phyloP scores from a whole-genome alignment of 192 early-diverging fungal species.

The Gonapodya prolifera region DNA sequence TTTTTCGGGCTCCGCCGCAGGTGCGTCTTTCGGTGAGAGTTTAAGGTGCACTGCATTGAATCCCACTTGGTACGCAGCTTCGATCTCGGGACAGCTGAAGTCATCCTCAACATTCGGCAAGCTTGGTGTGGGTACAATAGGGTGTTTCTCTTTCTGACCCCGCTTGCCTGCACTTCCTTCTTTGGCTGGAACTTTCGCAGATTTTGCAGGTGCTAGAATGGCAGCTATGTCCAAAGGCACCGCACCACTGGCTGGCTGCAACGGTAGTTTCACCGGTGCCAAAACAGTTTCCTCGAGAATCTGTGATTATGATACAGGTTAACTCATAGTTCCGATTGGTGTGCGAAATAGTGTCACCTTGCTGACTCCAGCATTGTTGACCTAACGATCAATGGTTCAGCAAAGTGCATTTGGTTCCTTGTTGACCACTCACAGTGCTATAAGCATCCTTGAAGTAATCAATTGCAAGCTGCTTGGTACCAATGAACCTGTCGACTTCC shows the following conservation, averaged over 20 bases:
- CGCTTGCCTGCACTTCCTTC: background rate
- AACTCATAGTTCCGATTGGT: background rate
- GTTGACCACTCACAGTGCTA: conserved; percentile 13
- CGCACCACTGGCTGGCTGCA: conserved; percentile 12
- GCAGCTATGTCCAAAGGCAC: conserved; percentile 20
- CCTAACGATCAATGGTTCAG: background rate
- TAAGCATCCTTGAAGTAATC: conserved; percentile 40
- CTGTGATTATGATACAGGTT: background rate
- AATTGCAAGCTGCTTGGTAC: conserved; percentile 27
- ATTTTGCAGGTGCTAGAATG: background rate
- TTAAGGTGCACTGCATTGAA: conserved; percentile 9
- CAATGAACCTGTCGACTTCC: conserved; percentile 34
- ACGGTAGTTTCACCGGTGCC: conserved; percentile 19
- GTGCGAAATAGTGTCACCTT: background rate
- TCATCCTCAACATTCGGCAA: conserved; percentile 10
- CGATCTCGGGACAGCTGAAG: conserved; percentile 26
- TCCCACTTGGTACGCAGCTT: conserved; percentile 19
- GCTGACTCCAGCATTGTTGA: background rate
- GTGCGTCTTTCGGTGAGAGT: conserved; percentile 20
- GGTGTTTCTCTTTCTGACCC: background rate
- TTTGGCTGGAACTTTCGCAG: background rate
- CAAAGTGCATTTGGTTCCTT: background rate
- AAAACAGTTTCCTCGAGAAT: background rate
- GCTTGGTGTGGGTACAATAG: conserved; percentile 5
- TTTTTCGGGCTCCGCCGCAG: conserved; percentile 21